Evolutionary conservation across 768 basidiomycete species (phyloP), one percentile per base, ranked within the genome.

Genomic region (Dentipellis sp.): DNA sequence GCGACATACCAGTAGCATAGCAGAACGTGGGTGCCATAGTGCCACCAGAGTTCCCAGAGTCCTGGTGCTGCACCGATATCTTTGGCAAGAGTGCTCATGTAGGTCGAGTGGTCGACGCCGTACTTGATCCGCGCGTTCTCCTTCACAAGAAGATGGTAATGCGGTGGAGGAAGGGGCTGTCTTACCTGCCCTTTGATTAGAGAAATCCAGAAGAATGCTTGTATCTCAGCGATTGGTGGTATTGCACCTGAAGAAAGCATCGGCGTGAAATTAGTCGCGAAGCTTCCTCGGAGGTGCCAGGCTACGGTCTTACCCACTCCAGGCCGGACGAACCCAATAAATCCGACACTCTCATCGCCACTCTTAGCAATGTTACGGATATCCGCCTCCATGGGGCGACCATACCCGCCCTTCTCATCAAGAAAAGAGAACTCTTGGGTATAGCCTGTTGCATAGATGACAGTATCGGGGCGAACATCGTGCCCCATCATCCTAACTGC

Each of bases 221-320:
- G 82, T 73, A 80, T 78, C 65, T 84, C 82, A 1, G 81, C 74
- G 50, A 84, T 78, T 3, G 79, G 78, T 1, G 79, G 80, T 55
- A 79, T 81, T 0, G 80, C 78, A 62, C 79, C 79, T 70, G 59
- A 59, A 54, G 57, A 60, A 23, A 61, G 59, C 3, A 63, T 58
- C 21, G 64, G 59, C 48, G n/a, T n/a, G n/a, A n/a, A n/a, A 65
- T 42, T 17, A 29, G 29, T 29, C 29, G 29, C 6, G 29, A 29
- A 39, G 14, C 53, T 17, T 39, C 4, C 21, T 17, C 40, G 3
- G 34, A 63, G 9, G 21, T 12, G 19, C 5, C 14, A 37, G 51
- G 37, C 12, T 29, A 12, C 39, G 34, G 14, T 16, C 73, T 62
- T 58, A 79, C 80, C 80, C 34, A 82, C 80, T 36, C 80, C 80